Conservation (phyloP, 768 basidiomycete species). For the Auriscalpium orientale region DNA sequence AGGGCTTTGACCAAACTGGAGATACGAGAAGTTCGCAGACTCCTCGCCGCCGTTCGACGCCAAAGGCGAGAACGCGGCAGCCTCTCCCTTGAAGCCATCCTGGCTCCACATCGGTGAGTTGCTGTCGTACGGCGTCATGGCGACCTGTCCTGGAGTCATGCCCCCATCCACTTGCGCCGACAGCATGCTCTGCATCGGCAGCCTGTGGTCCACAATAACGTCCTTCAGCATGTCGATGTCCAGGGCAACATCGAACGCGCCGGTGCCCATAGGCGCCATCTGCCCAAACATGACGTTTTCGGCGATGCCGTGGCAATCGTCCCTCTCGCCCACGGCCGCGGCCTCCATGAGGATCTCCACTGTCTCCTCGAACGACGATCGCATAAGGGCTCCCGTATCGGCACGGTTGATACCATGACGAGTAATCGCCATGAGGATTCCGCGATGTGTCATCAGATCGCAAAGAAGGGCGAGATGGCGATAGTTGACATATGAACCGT, state of each 20-base stretch:
- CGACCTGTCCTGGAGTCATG: slow-evolving; percentile 87
- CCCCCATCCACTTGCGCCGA: slow-evolving; percentile 75
- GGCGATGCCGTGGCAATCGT: slow-evolving; percentile 97
- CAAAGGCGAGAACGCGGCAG: slow-evolving; percentile 92
- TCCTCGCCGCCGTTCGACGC: slow-evolving; percentile 81
- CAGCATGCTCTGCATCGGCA: slow-evolving; percentile 78
- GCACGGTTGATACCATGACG: slow-evolving; percentile 99
- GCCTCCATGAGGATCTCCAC: slow-evolving; percentile 99
- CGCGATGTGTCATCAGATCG: slow-evolving; percentile 97
- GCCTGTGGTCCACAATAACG: slow-evolving; percentile 91
- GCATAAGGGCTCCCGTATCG: slow-evolving; percentile 97
- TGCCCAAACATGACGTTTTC: slow-evolving; percentile 99
- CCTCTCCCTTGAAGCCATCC: slow-evolving; percentile 75
- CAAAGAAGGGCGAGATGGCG: slow-evolving; percentile 94
- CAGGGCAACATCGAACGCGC: slow-evolving; percentile 89
- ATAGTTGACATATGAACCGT: slow-evolving; percentile 99
- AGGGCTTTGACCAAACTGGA: slow-evolving; percentile 82
- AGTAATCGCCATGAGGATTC: slow-evolving; percentile 94
- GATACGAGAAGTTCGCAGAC: slow-evolving; percentile 62
- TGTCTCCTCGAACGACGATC: slow-evolving; percentile 99
- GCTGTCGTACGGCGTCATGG: slow-evolving; percentile 95
- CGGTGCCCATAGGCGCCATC: slow-evolving; percentile 99
- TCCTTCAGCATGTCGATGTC: slow-evolving; percentile 99
- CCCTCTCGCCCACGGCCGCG: slow-evolving; percentile 95
- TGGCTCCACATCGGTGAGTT: slow-evolving; percentile 77